These are phyloP conservation scores for Sporothrix brunneoviolacea DNA, from an alignment of 2,329 filamentous ascomycete species.

Conservation along the genomic window DNA sequence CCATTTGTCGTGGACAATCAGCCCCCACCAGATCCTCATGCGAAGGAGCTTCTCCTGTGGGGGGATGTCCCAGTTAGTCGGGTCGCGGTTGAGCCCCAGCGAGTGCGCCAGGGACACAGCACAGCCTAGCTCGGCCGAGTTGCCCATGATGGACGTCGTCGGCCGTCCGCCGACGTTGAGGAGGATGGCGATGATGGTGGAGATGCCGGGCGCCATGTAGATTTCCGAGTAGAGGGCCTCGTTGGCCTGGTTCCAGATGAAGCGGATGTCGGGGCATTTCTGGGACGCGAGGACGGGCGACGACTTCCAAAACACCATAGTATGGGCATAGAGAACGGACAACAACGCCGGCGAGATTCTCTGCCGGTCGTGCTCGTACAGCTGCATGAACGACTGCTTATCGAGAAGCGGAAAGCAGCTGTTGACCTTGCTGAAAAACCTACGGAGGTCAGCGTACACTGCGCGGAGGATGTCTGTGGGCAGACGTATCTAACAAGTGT, in stretches of 20 bases:
- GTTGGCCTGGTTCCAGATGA: constrained; percentile 56
- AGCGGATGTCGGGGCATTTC: constrained; percentile 50
- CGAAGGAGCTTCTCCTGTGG: constrained; percentile 42
- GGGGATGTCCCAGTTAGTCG: constrained; percentile 46
- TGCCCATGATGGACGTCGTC: constrained; percentile 53
- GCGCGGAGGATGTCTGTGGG: no score
- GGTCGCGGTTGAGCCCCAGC: constrained; percentile 48
- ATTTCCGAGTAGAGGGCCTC: constrained; percentile 55
- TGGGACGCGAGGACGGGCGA: constrained; percentile 38
- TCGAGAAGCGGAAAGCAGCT: constrained; percentile 57
- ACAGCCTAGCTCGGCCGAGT: constrained; percentile 43
- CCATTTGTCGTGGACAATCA: constrained; percentile 51
- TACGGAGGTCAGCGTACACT: no score
- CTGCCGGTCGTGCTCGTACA: constrained; percentile 38
- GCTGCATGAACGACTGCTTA: constrained; percentile 41
- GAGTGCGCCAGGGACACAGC: constrained; percentile 47
- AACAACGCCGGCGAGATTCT: constrained; percentile 50
- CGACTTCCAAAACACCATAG: constrained; percentile 52
- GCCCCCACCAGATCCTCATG: constrained; percentile 50
- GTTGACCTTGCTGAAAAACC: constrained; percentile 47
- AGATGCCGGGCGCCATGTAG: constrained; percentile 46
- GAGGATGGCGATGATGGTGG: constrained; percentile 50
- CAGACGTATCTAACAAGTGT: no score
- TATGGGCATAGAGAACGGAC: constrained; percentile 51
- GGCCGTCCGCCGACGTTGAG: constrained; percentile 55